Base-by-base conservation (phyloP, 139 green algal genomes). In the Auxenochlorella pyrenoidosa region DNA sequence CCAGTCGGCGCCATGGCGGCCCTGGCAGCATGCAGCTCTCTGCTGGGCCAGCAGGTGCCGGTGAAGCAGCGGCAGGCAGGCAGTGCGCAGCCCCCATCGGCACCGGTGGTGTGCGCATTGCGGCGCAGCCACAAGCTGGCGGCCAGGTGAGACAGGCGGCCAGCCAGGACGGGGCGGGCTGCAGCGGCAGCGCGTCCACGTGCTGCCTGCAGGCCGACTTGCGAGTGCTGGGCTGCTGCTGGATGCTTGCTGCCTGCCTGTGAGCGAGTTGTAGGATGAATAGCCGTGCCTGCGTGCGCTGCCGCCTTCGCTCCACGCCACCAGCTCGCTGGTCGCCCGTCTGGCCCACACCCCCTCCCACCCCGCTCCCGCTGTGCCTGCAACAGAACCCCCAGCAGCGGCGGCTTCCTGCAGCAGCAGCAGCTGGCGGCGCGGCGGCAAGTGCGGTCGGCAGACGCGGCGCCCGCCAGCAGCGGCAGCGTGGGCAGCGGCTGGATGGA, bases 401-500 rank as follows among this genome's bases (percentile, higher is more conserved):
- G 68, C 68, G 44, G 75, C 75, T 34, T 82, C 72, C n/a, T 40
- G 22, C 44, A 24, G 73, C 38, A 75, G 84, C 32, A 59, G 80
- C 80, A 75, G 60, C 58, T 43, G 58, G 60, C 60, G 60, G 38
- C 63, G 72, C 38, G 40, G 59, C 80, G 80, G 80, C 60, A 85
- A 60, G 80, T 85, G 80, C 80, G 80, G 38, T 77, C 63, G 26
- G 59, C 80, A 10, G 80, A 85, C 28, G 79, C 79, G 54, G 36
- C 78, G 28, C 36, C 77, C 30, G 71, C 85, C 1, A 70, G 72
- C 70, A 44, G 70, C 70, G 34, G 34, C 70, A 38, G 43, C 26
- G 80, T 71, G 4, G 89, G 89, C 65, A 90, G 85, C 65, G 80
- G 89, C 40, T 92, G 89, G 89, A 92, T 92, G 89, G 89, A 92